A percentile compares a stretch with the other conserved stretches of the same genome.
Conservation (phyloP, 805 yeast genomes). For the Monosporozyma aerobia region DNA sequence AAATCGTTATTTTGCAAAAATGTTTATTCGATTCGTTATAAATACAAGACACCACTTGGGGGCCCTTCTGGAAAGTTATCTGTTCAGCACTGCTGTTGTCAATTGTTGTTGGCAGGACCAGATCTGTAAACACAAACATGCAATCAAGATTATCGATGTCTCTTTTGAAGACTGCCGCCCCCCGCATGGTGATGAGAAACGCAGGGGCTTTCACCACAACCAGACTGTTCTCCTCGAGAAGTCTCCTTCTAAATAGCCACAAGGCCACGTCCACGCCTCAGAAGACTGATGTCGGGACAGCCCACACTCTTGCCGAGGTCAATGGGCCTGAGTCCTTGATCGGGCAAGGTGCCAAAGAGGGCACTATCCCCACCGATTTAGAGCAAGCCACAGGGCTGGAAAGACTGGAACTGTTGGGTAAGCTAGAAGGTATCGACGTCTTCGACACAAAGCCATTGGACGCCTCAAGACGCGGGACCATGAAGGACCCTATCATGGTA, state of each 20-base stretch:
- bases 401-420: slow-evolving; percentile 90
- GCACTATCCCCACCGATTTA: slow-evolving; percentile 82
- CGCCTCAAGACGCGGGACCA: slow-evolving; percentile 81
- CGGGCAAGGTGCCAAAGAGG: slow-evolving; percentile 84
- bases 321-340: slow-evolving; percentile 66
- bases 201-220: background rate
- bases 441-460: slow-evolving; percentile 85
- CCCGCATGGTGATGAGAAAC: background rate
- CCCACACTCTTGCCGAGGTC: slow-evolving; percentile 65
- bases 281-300: slow-evolving; percentile 39
- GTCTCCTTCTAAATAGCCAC: slow-evolving; percentile 8
- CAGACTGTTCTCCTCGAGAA: background rate
- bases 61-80: no score
- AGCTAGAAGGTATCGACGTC: slow-evolving; percentile 89
- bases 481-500: slow-evolving; percentile 78
- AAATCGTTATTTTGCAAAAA: background rate
- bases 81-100: no score
- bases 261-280: slow-evolving; percentile 20
- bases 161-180: background rate
- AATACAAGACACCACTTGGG: no score
- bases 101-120: background rate
- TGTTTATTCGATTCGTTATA: background rate
- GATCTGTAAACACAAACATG: background rate
- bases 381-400: slow-evolving; percentile 98
- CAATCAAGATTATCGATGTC: background rate